These are phyloP conservation scores for Striga asiatica DNA, from an alignment of 257 asterid genomes.

Conservation along the genomic window DNA sequence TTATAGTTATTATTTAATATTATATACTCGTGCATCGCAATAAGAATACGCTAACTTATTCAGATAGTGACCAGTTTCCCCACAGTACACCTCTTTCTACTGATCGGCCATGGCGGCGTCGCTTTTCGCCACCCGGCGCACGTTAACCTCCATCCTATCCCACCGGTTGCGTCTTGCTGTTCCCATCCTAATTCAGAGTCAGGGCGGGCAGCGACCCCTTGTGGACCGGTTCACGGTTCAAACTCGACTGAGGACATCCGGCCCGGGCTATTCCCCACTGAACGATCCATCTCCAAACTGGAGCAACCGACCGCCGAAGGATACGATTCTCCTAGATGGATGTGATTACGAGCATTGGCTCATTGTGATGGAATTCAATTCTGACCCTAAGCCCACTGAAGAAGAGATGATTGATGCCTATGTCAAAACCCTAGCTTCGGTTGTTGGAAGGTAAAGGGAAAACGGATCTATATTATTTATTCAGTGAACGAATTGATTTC, in stretches of 20 bases:
- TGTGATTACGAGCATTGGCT: slow-evolving; percentile 98
- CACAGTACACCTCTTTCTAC: too few species aligned
- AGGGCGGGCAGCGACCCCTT: slow-evolving; percentile 6
- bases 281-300: slow-evolving; percentile 95
- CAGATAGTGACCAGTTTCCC: too few species aligned
- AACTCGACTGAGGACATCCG: slow-evolving; percentile 47
- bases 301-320: slow-evolving; percentile 96
- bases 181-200: slow-evolving; percentile 24
- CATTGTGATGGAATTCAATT: slow-evolving; percentile 65
- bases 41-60: too few species aligned
- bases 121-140: slow-evolving; percentile 53
- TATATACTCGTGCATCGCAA: too few species aligned
- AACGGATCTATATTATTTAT: background rate
- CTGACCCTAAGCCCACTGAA: slow-evolving; percentile 60
- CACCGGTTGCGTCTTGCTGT: slow-evolving; percentile 41
- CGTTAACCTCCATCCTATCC: slow-evolving; percentile 36
- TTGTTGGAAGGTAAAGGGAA: slow-evolving; percentile 54
- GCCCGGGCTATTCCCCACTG: slow-evolving; percentile 73
- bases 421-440: slow-evolving; percentile 76
- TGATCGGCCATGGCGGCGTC: slow-evolving; percentile 40
- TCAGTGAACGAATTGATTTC: background rate
- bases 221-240: slow-evolving; percentile 15
- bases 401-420: slow-evolving; percentile 69
- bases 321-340: slow-evolving; percentile 81
- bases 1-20: too few species aligned